Conservation (phyloP, 306 rosid species). For the Begonia loranthoides region DNA sequence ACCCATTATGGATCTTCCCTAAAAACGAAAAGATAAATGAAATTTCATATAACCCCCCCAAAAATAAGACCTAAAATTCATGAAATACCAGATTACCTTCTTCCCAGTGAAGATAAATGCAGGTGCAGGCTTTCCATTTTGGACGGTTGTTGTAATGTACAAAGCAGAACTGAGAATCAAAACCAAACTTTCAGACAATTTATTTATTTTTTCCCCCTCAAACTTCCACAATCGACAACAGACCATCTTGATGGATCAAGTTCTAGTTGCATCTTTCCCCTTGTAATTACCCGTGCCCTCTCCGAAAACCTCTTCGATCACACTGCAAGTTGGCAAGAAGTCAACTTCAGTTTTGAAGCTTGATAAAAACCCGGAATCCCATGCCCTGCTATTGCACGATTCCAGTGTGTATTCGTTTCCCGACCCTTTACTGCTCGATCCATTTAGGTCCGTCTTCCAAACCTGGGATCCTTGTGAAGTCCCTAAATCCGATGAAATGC, state of each 20-base stretch:
- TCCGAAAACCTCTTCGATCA: slow-evolving; percentile 87
- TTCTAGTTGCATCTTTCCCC: slow-evolving; percentile 42
- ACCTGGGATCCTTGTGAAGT: slow-evolving; percentile 24
- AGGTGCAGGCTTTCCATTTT: background rate
- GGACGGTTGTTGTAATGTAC: slow-evolving; percentile 4
- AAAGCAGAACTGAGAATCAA: slow-evolving; percentile 1
- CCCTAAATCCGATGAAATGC: slow-evolving; percentile 34
- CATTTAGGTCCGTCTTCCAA: slow-evolving; percentile 31
- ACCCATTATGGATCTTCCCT: background rate
- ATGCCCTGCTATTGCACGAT: slow-evolving; percentile 48
- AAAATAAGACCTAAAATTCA: too few species aligned
- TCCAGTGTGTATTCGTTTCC: slow-evolving; percentile 50
- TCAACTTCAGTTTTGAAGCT: slow-evolving; percentile 46
- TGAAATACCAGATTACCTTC: too few species aligned
- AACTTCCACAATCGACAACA: slow-evolving; percentile 1
- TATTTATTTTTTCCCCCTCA: too few species aligned
- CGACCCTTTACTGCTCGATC: slow-evolving; percentile 27
- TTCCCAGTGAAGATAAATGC: too few species aligned
- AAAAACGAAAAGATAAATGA: background rate
- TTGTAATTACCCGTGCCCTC: slow-evolving; percentile 30
- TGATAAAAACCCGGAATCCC: slow-evolving; percentile 54
- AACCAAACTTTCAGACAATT: too few species aligned
- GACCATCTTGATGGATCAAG: slow-evolving; percentile 20
- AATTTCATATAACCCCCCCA: too few species aligned
- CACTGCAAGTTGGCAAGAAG: slow-evolving; percentile 67